Conservation (phyloP, 495 filamentous ascomycete genomes). For the Cladorrhinum samala region DNA sequence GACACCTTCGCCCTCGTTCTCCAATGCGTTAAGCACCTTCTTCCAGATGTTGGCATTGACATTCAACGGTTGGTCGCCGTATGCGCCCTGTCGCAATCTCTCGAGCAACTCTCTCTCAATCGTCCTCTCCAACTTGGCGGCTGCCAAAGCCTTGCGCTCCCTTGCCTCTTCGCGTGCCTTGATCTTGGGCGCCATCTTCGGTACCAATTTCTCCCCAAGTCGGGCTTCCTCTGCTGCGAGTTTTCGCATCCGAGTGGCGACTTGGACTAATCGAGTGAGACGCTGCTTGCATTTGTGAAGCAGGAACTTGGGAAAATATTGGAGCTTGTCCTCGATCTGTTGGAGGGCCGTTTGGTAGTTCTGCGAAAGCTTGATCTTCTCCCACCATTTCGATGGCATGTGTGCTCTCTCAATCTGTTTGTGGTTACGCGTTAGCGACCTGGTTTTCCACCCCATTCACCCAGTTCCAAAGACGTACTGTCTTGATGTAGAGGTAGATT, state of each 20-base stretch:
- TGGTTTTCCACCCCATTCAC: no score
- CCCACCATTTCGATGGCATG: conserved; percentile 89
- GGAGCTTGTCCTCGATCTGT: conserved; percentile 81
- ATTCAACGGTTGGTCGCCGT: conserved; percentile 91
- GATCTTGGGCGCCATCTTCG: conserved; percentile 89
- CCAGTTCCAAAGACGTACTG: conserved; percentile 39
- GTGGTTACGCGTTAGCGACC: no score
- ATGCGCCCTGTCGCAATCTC: conserved; percentile 82
- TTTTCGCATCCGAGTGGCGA: conserved; percentile 76
- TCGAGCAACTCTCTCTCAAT: conserved; percentile 97
- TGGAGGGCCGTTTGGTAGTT: conserved; percentile 82
- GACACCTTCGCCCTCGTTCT: conserved; percentile 74
- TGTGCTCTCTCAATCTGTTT: conserved; percentile 65
- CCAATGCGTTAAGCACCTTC: conserved; percentile 87
- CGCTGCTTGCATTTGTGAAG: conserved; percentile 97
- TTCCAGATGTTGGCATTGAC: conserved; percentile 94
- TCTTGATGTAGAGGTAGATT: conserved; percentile 97
- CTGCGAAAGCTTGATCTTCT: conserved; percentile 79
- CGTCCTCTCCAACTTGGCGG: conserved; percentile 90
- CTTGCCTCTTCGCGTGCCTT: conserved; percentile 79
- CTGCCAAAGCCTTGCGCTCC: conserved; percentile 88
- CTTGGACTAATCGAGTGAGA: conserved; percentile 88
- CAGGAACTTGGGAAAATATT: conserved; percentile 95
- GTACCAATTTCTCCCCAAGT: conserved; percentile 84
- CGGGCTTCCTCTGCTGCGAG: conserved; percentile 83